A percentile compares a stretch with the other conserved stretches of the same genome.
These are phyloP conservation scores for Cucumis hystrix DNA, from an alignment of 306 rosid species.

Conservation along the genomic window DNA sequence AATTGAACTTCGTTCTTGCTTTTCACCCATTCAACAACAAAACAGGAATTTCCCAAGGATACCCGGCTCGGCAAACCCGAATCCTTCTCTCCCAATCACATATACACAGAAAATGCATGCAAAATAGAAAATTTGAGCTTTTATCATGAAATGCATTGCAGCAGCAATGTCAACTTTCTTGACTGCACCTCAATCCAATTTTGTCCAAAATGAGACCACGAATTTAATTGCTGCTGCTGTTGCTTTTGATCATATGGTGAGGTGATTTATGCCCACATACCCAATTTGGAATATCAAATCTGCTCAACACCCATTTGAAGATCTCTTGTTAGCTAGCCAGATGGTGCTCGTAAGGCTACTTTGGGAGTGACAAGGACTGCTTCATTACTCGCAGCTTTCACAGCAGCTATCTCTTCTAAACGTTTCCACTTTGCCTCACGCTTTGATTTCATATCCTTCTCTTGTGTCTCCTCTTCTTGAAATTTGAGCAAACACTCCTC, in stretches of 20 bases:
- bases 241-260: background rate
- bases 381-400: slow-evolving; percentile 56
- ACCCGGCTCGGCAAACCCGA: background rate
- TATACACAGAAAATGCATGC: slow-evolving; percentile 10
- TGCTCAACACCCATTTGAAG: background rate
- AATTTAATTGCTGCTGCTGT: background rate
- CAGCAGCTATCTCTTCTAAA: slow-evolving; percentile 78
- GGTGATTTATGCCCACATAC: slow-evolving; percentile 6
- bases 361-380: slow-evolving; percentile 65
- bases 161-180: background rate
- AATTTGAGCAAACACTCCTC: slow-evolving; percentile 66
- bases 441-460: slow-evolving; percentile 30
- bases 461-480: slow-evolving; percentile 60
- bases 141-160: background rate
- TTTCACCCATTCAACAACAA: slow-evolving; percentile 4
- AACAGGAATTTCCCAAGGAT: background rate
- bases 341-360: slow-evolving; percentile 25
- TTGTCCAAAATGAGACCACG: background rate
- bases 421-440: slow-evolving; percentile 71
- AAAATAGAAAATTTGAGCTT: slow-evolving; percentile 1
- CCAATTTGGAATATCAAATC: slow-evolving; percentile 6
- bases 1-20: background rate
- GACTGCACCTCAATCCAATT: background rate
- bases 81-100: slow-evolving; percentile 9
- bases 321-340: slow-evolving; percentile 28